A percentile compares a stretch with the other conserved stretches of the same genome.
Conservation (phyloP, 2,329 filamentous ascomycete species). For the Sporothrix euskadiensis region DNA sequence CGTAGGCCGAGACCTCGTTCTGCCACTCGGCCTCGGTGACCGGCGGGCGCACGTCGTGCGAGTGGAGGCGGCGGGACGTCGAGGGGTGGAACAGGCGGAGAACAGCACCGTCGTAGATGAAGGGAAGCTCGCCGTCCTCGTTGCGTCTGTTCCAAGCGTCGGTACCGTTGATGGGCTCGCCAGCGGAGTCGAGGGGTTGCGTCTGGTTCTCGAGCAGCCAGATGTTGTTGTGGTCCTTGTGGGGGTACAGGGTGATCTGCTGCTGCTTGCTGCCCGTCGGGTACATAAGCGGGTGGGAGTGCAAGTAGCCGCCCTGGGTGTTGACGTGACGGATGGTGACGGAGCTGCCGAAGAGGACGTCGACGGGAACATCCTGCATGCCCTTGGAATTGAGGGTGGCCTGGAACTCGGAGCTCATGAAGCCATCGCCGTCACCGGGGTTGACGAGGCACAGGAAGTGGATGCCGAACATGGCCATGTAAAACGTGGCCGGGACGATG, state of each 20-base stretch:
- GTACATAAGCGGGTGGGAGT: constrained; percentile 97
- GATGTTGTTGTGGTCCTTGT: constrained; percentile 98
- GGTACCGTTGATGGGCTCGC: constrained; percentile 76
- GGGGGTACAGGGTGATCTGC: constrained; percentile 95
- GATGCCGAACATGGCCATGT: constrained; percentile 95
- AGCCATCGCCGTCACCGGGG: constrained; percentile 94
- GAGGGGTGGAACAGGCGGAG: constrained; percentile 80
- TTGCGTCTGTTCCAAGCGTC: constrained; percentile 76
- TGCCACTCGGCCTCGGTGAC: constrained; percentile 91
- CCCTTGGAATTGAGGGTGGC: constrained; percentile 93
- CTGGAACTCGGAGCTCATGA: constrained; percentile 99
- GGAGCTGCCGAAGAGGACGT: constrained; percentile 85
- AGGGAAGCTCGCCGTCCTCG: constrained; percentile 52
- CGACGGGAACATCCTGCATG: constrained; percentile 92
- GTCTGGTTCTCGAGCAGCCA: constrained; percentile 96
- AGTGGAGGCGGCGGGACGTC: constrained; percentile 89
- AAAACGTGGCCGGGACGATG: constrained; percentile 83
- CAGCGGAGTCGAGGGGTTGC: constrained; percentile 76
- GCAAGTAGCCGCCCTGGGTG: constrained; percentile 95
- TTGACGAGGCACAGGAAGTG: constrained; percentile 93
- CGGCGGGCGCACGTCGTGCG: constrained; percentile 87
- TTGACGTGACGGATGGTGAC: constrained; percentile 90
- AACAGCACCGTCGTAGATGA: constrained; percentile 76
- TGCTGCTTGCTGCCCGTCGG: constrained; percentile 97
- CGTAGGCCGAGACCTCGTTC: constrained; percentile 94